Evolutionary conservation across 371 early-diverging fungal species (phyloP).

Genomic region (Circinella umbellata): DNA sequence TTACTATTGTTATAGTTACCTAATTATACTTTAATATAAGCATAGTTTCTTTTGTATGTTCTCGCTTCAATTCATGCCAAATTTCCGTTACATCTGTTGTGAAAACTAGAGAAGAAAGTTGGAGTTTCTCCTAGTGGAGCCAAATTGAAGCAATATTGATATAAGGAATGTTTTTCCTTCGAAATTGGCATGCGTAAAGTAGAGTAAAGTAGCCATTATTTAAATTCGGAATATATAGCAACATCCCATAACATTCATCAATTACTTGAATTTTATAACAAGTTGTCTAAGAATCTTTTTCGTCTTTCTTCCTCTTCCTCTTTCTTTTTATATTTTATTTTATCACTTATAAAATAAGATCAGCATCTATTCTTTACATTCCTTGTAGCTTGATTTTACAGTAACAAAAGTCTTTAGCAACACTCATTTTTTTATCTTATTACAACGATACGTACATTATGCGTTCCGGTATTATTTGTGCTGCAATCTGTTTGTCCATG

Average conservation of each 20-base stretch:
- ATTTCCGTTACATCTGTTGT: too few species aligned
- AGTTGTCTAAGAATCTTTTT: too few species aligned
- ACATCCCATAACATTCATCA: too few species aligned
- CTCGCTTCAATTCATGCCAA: too few species aligned
- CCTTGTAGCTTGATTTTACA: background rate
- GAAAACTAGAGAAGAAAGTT: too few species aligned
- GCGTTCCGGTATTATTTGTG: constrained; percentile 21
- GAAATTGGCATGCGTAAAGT: background rate
- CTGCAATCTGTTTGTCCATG: constrained; percentile 14
- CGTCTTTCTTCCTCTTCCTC: background rate
- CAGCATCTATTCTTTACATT: too few species aligned
- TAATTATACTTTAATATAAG: too few species aligned
- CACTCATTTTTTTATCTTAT: too few species aligned
- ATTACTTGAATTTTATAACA: background rate
- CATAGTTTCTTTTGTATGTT: too few species aligned
- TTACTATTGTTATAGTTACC: too few species aligned
- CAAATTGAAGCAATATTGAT: background rate
- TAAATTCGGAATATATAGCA: constrained; percentile 9
- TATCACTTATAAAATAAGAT: too few species aligned
- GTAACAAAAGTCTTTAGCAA: background rate
- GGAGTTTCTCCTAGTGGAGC: background rate
- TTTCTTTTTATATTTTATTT: background rate
- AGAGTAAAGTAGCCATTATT: constrained; percentile 8
- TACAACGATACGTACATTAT: constrained; percentile 5
- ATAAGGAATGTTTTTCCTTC: background rate